These are phyloP conservation scores for Brassica cretica DNA, from an alignment of 345 rosid species.

Conservation along the genomic window DNA sequence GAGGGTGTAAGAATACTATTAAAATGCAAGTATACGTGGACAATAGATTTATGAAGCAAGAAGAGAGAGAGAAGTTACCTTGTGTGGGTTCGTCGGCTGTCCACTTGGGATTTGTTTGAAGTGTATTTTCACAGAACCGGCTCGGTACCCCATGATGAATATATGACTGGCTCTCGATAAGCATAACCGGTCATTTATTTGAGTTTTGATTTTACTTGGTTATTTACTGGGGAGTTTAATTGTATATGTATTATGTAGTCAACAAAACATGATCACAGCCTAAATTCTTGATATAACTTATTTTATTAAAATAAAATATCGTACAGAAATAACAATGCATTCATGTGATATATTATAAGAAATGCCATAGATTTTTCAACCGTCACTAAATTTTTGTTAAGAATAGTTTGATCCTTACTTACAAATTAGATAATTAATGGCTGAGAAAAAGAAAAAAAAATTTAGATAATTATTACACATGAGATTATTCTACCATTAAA, in stretches of 20 bases:
- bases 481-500: not conserved
- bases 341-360: not conserved
- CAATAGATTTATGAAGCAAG: conserved; percentile 8
- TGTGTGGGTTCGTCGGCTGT: conserved; percentile 36
- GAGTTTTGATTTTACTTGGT: not conserved
- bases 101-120: conserved; percentile 52
- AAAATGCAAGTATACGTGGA: conserved; percentile 40
- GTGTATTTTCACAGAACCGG: conserved; percentile 25
- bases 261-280: not conserved
- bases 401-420: not conserved
- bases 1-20: conserved; percentile 5
- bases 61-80: conserved; percentile 16
- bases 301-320: too few relatives aligned
- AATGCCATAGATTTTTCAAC: not conserved
- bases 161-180: conserved; percentile 2
- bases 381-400: not conserved
- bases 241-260: not conserved
- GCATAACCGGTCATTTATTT: conserved; percentile 16
- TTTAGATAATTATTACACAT: not conserved
- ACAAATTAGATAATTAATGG: not conserved
- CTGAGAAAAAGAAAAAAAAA: not conserved
- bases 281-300: not conserved
- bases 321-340: not conserved
- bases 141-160: conserved; percentile 14
- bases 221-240: not conserved